These are phyloP conservation scores for Botrytis galanthina DNA, from an alignment of 2,329 filamentous ascomycete species.

Conservation along the genomic window DNA sequence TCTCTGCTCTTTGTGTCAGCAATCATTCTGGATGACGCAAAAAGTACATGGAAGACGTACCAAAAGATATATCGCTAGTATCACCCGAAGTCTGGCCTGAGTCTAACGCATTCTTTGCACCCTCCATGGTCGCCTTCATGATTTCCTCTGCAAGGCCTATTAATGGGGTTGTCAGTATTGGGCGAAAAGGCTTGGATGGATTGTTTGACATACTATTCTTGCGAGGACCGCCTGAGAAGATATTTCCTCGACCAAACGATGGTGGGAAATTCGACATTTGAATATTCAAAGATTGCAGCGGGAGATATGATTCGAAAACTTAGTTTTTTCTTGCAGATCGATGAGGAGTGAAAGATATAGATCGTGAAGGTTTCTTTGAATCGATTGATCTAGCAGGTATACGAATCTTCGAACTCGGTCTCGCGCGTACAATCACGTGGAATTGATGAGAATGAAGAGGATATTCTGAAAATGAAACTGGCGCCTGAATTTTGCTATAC, in stretches of 20 bases:
- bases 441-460: not conserved
- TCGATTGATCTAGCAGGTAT: not conserved
- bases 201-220: not conserved
- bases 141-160: not conserved
- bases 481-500: not conserved
- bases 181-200: not conserved
- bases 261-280: not conserved
- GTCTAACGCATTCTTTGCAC: not conserved
- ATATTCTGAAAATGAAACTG: too few species aligned
- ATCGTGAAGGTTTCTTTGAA: not conserved
- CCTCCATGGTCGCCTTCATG: not conserved
- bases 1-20: not conserved
- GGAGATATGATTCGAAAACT: not conserved
- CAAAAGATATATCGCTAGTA: not conserved
- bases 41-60: not conserved
- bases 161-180: not conserved
- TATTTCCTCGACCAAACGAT: not conserved
- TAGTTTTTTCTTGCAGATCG: not conserved
- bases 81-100: not conserved
- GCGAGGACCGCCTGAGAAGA: not conserved
- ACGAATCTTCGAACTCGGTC: not conserved
- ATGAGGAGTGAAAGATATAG: not conserved
- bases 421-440: not conserved
- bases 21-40: fast-evolving
- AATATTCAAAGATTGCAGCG: not conserved